Conservation (phyloP, 1,284 basidiomycete species). For the Coriolopsis trogii region DNA sequence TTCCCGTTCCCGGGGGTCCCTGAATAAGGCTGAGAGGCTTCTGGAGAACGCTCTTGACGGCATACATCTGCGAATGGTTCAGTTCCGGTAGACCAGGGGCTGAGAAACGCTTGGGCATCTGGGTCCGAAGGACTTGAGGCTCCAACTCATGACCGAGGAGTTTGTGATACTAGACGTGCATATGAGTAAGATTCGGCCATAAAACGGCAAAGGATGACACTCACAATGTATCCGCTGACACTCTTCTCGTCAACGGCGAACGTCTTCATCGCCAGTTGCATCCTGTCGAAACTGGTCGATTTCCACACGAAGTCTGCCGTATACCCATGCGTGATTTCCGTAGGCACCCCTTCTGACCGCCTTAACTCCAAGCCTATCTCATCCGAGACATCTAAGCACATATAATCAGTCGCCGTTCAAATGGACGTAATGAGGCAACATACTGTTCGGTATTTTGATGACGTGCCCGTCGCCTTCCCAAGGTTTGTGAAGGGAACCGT, state of each 20-base stretch:
- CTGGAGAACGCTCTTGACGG: conserved; percentile 97
- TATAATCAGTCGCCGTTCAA: conserved; percentile 15
- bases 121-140: conserved; percentile 85
- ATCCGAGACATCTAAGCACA: conserved; percentile 85
- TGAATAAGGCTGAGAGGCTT: conserved; percentile 99
- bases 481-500: conserved; percentile 85
- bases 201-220: conserved; percentile 32
- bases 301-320: conserved; percentile 99
- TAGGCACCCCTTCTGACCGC: conserved; percentile 91
- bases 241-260: conserved; percentile 99
- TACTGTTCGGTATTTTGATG: conserved; percentile 99
- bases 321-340: conserved; percentile 94
- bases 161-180: conserved; percentile 83
- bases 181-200: conserved; percentile 13
- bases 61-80: conserved; percentile 99
- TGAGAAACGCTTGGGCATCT: conserved; percentile 97
- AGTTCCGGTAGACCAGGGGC: conserved; percentile 97
- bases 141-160: conserved; percentile 95
- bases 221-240: conserved; percentile 95
- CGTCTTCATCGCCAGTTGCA: conserved; percentile 99
- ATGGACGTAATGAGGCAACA: conserved; percentile 28
- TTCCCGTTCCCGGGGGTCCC: conserved; percentile 98
- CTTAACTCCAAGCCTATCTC: conserved; percentile 96
- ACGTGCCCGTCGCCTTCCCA: conserved; percentile 99
- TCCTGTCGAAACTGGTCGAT: conserved; percentile 97